Conservation (phyloP, 2,329 filamentous ascomycete species). For the Aspergillus oerlinghausenensis region DNA sequence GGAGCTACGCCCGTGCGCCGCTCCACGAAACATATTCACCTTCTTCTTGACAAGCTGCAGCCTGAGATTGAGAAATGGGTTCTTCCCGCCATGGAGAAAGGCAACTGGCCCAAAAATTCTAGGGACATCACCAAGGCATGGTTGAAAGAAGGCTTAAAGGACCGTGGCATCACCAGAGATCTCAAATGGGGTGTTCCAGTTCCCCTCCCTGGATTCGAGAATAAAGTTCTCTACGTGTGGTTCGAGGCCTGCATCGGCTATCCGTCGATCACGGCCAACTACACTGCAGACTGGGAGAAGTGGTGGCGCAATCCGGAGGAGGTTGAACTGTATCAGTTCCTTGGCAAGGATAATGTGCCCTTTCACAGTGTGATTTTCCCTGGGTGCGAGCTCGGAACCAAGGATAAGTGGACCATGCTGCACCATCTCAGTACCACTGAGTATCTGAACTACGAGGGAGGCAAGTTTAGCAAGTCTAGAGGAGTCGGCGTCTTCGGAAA, state of each 20-base stretch:
- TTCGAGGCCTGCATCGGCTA: slow-evolving; percentile 93
- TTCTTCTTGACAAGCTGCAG: slow-evolving; percentile 81
- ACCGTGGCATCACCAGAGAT: slow-evolving; percentile 86
- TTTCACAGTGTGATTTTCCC: slow-evolving; percentile 94
- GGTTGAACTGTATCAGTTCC: slow-evolving; percentile 87
- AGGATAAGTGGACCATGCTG: slow-evolving; percentile 82
- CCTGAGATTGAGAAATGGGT: slow-evolving; percentile 74
- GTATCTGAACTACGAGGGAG: slow-evolving; percentile 80
- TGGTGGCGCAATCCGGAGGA: slow-evolving; percentile 93
- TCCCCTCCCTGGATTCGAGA: slow-evolving; percentile 57
- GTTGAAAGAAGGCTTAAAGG: slow-evolving; percentile 71
- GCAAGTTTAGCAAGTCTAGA: slow-evolving; percentile 90
- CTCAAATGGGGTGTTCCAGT: slow-evolving; percentile 79
- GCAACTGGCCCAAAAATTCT: slow-evolving; percentile 47
- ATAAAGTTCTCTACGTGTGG: slow-evolving; percentile 89
- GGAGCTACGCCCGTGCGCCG: slow-evolving; percentile 72
- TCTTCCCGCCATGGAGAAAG: slow-evolving; percentile 65
- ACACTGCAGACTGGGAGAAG: slow-evolving; percentile 81
- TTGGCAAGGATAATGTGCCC: slow-evolving; percentile 86
- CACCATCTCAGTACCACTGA: slow-evolving; percentile 86
- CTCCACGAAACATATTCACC: slow-evolving; percentile 84
- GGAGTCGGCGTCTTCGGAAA: slow-evolving; percentile 89
- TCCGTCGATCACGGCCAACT: slow-evolving; percentile 88
- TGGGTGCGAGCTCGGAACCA: slow-evolving; percentile 75
- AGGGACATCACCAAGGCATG: slow-evolving; percentile 43